Evolutionary conservation across 2,329 filamentous ascomycete genomes (phyloP).

Genomic region (Alternaria rosae): DNA sequence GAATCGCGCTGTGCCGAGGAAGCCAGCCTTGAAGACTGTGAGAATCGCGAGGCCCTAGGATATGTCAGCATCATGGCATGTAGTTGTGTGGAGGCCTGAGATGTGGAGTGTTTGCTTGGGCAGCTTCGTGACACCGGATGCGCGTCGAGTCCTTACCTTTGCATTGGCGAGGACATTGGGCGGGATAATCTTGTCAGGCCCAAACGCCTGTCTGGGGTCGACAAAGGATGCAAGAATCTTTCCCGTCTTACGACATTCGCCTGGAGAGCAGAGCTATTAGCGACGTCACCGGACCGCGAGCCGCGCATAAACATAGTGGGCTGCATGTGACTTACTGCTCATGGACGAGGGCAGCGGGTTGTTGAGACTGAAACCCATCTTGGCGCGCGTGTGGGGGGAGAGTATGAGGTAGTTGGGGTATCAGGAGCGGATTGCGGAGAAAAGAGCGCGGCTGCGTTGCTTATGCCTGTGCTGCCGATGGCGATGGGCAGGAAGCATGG

Average conservation of each 20-base stretch:
- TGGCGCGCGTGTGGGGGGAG: slow-evolving; percentile 11
- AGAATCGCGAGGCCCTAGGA: slow-evolving; percentile 78
- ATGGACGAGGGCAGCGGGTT: slow-evolving; percentile 63
- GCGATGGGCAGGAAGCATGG: slow-evolving; percentile 3
- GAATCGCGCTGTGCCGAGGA: slow-evolving; percentile 82
- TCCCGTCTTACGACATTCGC: slow-evolving; percentile 96
- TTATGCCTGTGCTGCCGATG: slow-evolving; percentile 5
- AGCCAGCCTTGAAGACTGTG: slow-evolving; percentile 86
- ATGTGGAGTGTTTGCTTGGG: neutral
- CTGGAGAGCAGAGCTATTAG: slow-evolving; percentile 60
- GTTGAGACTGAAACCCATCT: slow-evolving; percentile 59
- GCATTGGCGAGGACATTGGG: slow-evolving; percentile 87
- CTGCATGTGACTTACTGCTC: slow-evolving; percentile 54
- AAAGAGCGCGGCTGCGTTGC: slow-evolving; percentile 3
- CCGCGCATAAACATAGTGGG: neutral
- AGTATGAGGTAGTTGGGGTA: neutral
- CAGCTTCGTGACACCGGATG: slow-evolving; percentile 8
- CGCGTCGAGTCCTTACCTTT: slow-evolving; percentile 67
- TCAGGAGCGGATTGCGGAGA: neutral
- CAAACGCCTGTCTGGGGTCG: slow-evolving; percentile 90
- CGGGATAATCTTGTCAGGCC: slow-evolving; percentile 96
- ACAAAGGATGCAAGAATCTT: slow-evolving; percentile 96
- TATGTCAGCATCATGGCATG: slow-evolving; percentile 12
- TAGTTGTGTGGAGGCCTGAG: too few relatives aligned
- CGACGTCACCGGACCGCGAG: slow-evolving; percentile 35